These are phyloP conservation scores for Mercurialis annua DNA, from an alignment of 345 rosid species.

Conservation along the genomic window DNA sequence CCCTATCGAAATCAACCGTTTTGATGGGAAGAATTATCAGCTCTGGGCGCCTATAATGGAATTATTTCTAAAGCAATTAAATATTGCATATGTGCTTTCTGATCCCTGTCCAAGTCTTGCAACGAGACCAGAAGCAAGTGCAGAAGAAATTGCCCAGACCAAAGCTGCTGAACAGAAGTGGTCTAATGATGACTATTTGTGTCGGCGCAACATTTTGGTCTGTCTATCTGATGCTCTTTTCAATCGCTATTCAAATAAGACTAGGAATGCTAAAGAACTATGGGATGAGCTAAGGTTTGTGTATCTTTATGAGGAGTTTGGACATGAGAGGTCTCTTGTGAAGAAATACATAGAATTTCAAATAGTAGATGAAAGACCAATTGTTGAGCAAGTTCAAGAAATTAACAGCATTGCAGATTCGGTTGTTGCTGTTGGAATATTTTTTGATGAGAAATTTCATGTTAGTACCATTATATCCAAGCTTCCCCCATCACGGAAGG, in stretches of 20 bases:
- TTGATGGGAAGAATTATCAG: conserved; percentile 68
- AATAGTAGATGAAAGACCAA: conserved; percentile 53
- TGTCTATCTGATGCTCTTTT: conserved; percentile 65
- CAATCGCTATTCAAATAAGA: conserved; percentile 47
- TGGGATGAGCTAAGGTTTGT: conserved; percentile 76
- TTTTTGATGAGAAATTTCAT: conserved; percentile 70
- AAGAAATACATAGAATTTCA: conserved; percentile 73
- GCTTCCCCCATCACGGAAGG: conserved; percentile 83
- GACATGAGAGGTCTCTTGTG: conserved; percentile 60
- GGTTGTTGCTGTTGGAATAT: conserved; percentile 54
- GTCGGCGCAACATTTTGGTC: conserved; percentile 58
- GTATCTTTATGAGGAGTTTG: conserved; percentile 57
- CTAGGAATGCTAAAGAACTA: conserved; percentile 60
- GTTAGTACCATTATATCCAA: conserved; percentile 64
- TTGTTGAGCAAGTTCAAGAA: conserved; percentile 57
- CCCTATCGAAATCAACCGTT: conserved; percentile 46
- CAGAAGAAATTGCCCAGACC: conserved; percentile 28
- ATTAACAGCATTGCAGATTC: conserved; percentile 70
- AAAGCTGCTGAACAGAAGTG: conserved; percentile 47
- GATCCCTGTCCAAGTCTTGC: conserved; percentile 46
- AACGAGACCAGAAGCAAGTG: conserved; percentile 27
- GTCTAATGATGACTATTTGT: conserved; percentile 63
- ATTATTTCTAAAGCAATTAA: conserved; percentile 58
- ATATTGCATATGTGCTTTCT: conserved; percentile 55
- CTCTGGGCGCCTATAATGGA: conserved; percentile 65